Conservation (phyloP, 2,329 filamentous ascomycete species). For the Ophiocordyceps australis region DNA sequence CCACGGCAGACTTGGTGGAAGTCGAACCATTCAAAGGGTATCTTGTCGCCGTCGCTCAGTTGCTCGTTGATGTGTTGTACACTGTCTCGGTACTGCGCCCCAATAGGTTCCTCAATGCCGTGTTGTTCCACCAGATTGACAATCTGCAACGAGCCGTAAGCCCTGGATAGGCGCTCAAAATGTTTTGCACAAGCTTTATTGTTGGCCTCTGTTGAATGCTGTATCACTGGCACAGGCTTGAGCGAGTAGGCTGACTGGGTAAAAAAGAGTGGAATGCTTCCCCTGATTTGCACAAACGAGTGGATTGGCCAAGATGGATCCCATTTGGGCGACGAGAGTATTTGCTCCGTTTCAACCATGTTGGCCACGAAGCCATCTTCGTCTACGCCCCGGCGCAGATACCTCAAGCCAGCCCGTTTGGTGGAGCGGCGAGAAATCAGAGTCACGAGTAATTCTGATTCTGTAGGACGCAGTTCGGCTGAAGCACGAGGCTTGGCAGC, state of each 20-base stretch:
- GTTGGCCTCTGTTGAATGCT: constrained; percentile 68
- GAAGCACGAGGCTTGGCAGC: constrained; percentile 10
- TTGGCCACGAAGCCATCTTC: constrained; percentile 83
- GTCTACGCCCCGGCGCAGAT: constrained; percentile 77
- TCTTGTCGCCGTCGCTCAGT: constrained; percentile 21
- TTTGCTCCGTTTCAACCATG: constrained; percentile 85
- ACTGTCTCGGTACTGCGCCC: constrained; percentile 56
- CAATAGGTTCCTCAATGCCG: constrained; percentile 63
- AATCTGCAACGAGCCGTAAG: constrained; percentile 62
- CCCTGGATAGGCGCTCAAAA: constrained; percentile 47
- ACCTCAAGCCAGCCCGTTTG: constrained; percentile 73
- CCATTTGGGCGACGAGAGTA: constrained; percentile 58
- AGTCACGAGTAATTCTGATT: constrained; percentile 58
- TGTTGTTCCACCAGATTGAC: constrained; percentile 82
- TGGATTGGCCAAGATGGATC: constrained; percentile 43
- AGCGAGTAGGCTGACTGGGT: constrained; percentile 88
- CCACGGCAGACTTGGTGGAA: constrained; percentile 85
- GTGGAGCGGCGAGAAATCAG: constrained; percentile 79
- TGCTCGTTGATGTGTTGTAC: constrained; percentile 49
- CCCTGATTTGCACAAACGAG: constrained; percentile 75
- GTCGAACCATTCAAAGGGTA: constrained; percentile 83
- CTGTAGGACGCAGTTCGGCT: constrained; percentile 24
- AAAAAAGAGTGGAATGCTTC: constrained; percentile 89
- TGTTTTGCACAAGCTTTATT: constrained; percentile 62
- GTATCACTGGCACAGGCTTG: constrained; percentile 68